A percentile compares a stretch with the other conserved stretches of the same genome.
These are phyloP conservation scores for Ramaria rubella DNA, from an alignment of 768 basidiomycete species.

Conservation along the genomic window DNA sequence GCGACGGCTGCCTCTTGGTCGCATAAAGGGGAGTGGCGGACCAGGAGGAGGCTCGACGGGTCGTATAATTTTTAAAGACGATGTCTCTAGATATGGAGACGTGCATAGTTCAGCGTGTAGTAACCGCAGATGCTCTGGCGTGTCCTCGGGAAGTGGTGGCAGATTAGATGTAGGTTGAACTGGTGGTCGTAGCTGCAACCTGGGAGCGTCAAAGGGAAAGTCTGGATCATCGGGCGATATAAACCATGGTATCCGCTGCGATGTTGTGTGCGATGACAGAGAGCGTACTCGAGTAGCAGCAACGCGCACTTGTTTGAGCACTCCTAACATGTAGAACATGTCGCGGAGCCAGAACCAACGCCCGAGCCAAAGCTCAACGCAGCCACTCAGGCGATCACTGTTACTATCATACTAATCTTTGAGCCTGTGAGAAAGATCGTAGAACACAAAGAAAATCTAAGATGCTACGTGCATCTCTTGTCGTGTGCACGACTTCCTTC, in stretches of 20 bases:
- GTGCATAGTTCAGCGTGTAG: slow-evolving; percentile 50
- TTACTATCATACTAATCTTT: neutral
- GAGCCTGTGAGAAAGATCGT: too few relatives aligned
- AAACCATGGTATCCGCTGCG: slow-evolving; percentile 49
- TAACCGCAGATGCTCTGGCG: slow-evolving; percentile 45
- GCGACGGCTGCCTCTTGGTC: slow-evolving; percentile 52
- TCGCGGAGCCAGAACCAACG: neutral
- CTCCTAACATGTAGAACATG: neutral
- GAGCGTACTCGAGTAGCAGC: neutral
- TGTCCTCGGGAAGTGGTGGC: slow-evolving; percentile 43
- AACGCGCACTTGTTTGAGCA: neutral
- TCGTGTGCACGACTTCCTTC: slow-evolving; percentile 73
- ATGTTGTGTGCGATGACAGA: neutral
- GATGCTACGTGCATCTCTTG: slow-evolving; percentile 67
- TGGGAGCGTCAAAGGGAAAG: slow-evolving; percentile 6
- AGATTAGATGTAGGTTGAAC: slow-evolving; percentile 17
- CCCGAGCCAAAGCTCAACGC: neutral
- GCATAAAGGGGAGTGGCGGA: slow-evolving; percentile 50
- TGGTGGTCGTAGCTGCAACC: slow-evolving; percentile 20
- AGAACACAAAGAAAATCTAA: slow-evolving; percentile 27
- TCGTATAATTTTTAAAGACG: slow-evolving; percentile 46
- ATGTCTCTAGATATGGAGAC: slow-evolving; percentile 66
- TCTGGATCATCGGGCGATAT: slow-evolving; percentile 39
- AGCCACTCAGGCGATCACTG: neutral
- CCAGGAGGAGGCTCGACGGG: slow-evolving; percentile 47